Evolutionary conservation across 768 basidiomycete species (phyloP), one percentile per base, ranked within the genome.

Genomic region (Russula sp.): DNA sequence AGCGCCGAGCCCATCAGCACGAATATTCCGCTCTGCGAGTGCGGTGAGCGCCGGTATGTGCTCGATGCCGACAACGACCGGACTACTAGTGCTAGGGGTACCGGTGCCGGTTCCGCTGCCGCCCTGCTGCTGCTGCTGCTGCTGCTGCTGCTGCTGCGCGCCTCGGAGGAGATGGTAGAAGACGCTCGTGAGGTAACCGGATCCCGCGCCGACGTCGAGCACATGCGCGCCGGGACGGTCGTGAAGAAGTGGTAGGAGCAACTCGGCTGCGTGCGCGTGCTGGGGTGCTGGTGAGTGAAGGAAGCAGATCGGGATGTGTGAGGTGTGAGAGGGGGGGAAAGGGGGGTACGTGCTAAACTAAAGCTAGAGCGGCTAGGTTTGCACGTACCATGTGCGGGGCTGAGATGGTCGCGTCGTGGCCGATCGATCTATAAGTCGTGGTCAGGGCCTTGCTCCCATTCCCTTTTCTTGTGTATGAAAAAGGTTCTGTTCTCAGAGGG

Each of bases 141-240:
- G 13, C 5, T 25, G 46, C 14, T 5, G 11, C 7, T 47, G 22
- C 14, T 20, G 42, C 20, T 43, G 43, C 9, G 22, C 11, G 25
- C 25, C 13, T 69, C 61, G 20, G 18, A 91, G 81, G 20, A 98
- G 81, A 59, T 87, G 84, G 67, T 91, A 81, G 29, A 97, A 75
- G 1, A 96, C 88, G 0, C 88, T 92, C n/a, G 75, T 75, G 34
- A 92, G 83, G 71, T 96, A 97, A 0, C 92, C 93, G 0, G 88
- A 91, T 22, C 93, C 93, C 42, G 85, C 87, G 13, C 93, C 94
- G 5, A 98, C 84, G 69, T 98, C 96, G 35, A 99, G 86, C 1
- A 95, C 88, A 39, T 79, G 82, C 1, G 85, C 77, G 0, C 88
- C 54, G 85, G 85, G 42, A 55, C n/a, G 29, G 32, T 20, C 54